phyloP scores from a whole-genome alignment of 2,329 filamentous ascomycete species.

The Beauveria bassiana region DNA sequence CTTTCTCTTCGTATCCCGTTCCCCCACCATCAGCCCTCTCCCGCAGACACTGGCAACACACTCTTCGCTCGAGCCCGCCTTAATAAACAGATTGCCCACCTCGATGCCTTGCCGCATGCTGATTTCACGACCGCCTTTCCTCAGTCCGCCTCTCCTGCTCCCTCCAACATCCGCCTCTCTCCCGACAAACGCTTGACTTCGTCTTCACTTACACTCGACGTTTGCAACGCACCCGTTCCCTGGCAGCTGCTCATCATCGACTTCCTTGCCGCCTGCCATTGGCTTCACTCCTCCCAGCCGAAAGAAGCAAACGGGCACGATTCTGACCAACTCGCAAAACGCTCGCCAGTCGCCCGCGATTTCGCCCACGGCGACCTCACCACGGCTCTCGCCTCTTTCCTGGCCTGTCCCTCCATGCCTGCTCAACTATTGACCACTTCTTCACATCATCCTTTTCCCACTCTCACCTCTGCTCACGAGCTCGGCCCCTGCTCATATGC shows the following conservation, averaged over 20 bases:
- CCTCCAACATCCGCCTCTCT: neutral
- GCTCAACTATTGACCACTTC: neutral
- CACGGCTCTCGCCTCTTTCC: neutral
- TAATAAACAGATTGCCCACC: neutral
- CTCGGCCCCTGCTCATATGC: neutral
- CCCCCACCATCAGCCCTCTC: neutral
- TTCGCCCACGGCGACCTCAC: neutral
- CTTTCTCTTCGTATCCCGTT: neutral
- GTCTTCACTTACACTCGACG: neutral
- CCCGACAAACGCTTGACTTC: conserved; percentile 2
- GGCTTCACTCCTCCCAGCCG: neutral
- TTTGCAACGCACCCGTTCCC: neutral
- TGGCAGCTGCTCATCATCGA: neutral
- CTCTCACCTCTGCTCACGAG: neutral
- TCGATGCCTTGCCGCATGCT: neutral
- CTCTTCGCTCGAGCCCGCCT: neutral
- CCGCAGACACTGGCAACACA: neutral
- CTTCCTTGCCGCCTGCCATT: neutral
- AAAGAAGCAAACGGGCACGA: conserved; percentile 4
- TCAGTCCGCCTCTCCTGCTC: neutral
- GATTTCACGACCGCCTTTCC: neutral
- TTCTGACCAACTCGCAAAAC: neutral
- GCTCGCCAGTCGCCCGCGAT: neutral
- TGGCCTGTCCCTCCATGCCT: neutral
- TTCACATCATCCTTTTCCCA: neutral